Base-by-base conservation (phyloP, 441 rosid genomes). In the Melastoma candidum region DNA sequence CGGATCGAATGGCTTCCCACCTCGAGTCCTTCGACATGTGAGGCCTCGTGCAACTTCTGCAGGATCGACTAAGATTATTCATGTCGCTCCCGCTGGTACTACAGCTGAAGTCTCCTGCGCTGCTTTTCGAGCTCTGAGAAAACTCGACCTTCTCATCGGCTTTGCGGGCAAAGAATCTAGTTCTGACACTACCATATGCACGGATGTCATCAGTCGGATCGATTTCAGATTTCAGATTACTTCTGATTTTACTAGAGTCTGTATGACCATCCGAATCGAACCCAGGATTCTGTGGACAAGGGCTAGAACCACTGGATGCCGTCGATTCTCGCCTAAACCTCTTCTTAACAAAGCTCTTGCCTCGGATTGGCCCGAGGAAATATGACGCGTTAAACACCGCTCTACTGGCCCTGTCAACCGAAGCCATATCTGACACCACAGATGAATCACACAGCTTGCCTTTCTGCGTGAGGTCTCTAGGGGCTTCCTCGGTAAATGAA, bases 111-210 rank as follows among this genome's bases (percentile, higher is more conserved):
- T 83, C 90, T 59, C 86, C 88, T 2, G 83, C 77, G 74, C 90
- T 86, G 69, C 95, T 81, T 74, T 86, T 86, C 14, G 88, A 86
- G 76, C 85, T 85, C 58, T 79, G 90, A 44, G 95, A 83, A 70
- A 81, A 75, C 53, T 83, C 86, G 7, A 81, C 80, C 64, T 80
- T 83, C 48, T 77, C 87, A 52, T 80, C 87, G 56, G 68, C 63
- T 71, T 68, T 80, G 39, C 54, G 48, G 58, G 70, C 59, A 43
- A 63, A 22, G 43, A 68, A 60, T 63, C 66, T 77, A 39, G 54
- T 57, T 66, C 64, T 62, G 50, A 49, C 60, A 56, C 45, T 57
- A 57, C 63, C 61, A 59, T 54, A 61, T 48, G 74, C 65, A 54
- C 51, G 71, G 43, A 70, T 68, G 60, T 74, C 85, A 66, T 58